A percentile compares a stretch with the other conserved stretches of the same genome.
phyloP scores from a whole-genome alignment of 106 monocot species.

The Platanthera zijinensis region DNA sequence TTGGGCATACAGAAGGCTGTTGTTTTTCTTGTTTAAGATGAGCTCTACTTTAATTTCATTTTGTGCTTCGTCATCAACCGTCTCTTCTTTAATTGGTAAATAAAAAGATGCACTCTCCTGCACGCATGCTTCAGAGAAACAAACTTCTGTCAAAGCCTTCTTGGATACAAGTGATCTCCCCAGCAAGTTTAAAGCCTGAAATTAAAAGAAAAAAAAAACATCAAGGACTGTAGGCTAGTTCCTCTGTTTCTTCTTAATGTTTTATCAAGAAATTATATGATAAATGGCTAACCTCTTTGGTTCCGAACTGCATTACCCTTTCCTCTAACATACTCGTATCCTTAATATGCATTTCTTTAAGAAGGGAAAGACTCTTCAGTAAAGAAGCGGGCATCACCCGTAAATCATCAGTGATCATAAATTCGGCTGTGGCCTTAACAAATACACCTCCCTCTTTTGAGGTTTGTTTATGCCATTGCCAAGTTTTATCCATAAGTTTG shows the following conservation, averaged over 20 bases:
- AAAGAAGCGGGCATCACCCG: slow-evolving; percentile 9
- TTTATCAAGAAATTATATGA: neutral
- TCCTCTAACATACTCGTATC: too few relatives aligned
- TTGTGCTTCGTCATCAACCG: neutral
- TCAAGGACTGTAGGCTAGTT: too few relatives aligned
- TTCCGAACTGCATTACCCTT: too few relatives aligned
- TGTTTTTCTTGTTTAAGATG: neutral
- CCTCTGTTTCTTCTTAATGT: too few relatives aligned
- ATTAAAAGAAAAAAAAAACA: slow-evolving; percentile 10
- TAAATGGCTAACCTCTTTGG: too few relatives aligned
- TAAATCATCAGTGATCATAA: slow-evolving; percentile 27
- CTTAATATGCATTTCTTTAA: too few relatives aligned
- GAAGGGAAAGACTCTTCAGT: too few relatives aligned
- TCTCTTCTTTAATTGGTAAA: neutral
- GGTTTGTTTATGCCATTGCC: neutral
- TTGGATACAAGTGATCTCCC: neutral
- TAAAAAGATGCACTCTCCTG: neutral
- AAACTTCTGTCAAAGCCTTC: neutral
- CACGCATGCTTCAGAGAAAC: too few relatives aligned
- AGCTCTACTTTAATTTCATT: neutral
- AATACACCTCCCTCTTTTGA: slow-evolving; percentile 17
- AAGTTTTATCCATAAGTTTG: neutral
- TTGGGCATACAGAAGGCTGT: neutral
- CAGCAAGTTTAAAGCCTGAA: neutral
- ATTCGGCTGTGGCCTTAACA: neutral